These are phyloP conservation scores for Urochloa ruziziensis DNA, from an alignment of 176 grass and related monocot genomes.

Conservation along the genomic window DNA sequence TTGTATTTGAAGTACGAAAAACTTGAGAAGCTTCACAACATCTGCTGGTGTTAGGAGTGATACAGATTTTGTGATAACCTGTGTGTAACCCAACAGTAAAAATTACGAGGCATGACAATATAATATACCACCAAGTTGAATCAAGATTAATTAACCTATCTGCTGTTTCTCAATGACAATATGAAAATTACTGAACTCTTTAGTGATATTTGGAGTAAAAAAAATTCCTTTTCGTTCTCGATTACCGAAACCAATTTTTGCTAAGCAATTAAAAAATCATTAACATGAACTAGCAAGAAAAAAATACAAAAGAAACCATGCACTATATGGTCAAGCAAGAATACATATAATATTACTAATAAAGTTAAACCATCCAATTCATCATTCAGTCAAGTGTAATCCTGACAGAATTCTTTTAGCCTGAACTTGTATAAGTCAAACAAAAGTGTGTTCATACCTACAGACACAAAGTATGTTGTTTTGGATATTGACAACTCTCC, in stretches of 20 bases:
- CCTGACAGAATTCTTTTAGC: background rate
- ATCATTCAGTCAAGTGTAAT: background rate
- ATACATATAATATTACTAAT: background rate
- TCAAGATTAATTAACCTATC: background rate
- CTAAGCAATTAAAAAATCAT: background rate
- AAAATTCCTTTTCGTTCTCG: background rate
- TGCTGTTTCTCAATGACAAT: background rate
- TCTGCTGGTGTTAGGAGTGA: constrained; percentile 71
- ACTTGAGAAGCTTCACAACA: constrained; percentile 80
- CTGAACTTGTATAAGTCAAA: background rate
- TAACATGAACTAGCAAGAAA: too few species aligned
- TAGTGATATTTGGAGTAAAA: background rate
- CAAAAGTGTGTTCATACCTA: background rate
- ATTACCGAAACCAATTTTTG: background rate
- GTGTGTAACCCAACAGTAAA: constrained; percentile 31
- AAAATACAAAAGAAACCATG: background rate
- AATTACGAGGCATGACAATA: constrained; percentile 12
- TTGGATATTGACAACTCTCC: background rate
- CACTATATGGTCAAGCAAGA: background rate
- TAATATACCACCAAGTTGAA: background rate
- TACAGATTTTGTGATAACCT: constrained; percentile 91
- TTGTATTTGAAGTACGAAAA: constrained; percentile 60
- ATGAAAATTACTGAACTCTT: background rate
- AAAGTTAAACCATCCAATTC: background rate
- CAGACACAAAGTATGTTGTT: background rate